Evolutionary conservation across 106 monocot species (phyloP).

Genomic region (Xerophyta viscosa): DNA sequence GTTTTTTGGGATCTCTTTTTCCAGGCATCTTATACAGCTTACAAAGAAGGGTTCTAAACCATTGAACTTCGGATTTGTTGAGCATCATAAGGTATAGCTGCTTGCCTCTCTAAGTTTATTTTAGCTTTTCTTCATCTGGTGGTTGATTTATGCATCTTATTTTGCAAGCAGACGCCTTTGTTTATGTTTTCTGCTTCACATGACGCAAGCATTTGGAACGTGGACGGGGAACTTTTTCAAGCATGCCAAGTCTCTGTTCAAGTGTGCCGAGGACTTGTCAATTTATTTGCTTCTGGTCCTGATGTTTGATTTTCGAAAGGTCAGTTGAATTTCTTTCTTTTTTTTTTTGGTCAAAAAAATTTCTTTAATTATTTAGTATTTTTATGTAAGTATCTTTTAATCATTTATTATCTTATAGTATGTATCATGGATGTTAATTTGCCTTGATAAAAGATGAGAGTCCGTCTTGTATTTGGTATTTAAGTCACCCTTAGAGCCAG

Average conservation of each 20-base stretch:
- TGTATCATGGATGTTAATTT: no score
- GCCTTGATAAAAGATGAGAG: no score
- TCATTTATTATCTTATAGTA: no score
- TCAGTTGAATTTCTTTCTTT: not conserved
- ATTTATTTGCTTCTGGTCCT: conserved; percentile 88
- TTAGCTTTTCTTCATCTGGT: not conserved
- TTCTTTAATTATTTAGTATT: no score
- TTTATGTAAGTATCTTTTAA: no score
- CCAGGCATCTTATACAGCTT: conserved; percentile 85
- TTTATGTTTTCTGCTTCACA: conserved; percentile 66
- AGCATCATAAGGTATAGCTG: conserved; percentile 63
- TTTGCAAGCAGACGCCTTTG: conserved; percentile 37
- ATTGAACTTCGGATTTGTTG: conserved; percentile 64
- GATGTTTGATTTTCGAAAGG: conserved; percentile 33
- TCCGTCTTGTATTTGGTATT: no score
- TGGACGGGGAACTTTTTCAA: conserved; percentile 80
- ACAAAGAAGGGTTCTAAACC: conserved; percentile 60
- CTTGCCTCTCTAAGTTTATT: not conserved
- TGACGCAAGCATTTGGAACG: conserved; percentile 71
- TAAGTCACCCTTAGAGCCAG: no score
- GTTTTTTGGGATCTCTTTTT: conserved; percentile 4
- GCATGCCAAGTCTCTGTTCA: conserved; percentile 73
- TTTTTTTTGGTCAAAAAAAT: no score
- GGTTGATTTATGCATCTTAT: not conserved
- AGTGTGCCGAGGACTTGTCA: conserved; percentile 67